Evolutionary conservation across 352 stramenopile species (phyloP).

Genomic region (Thalassiosira livingstoniorum): DNA sequence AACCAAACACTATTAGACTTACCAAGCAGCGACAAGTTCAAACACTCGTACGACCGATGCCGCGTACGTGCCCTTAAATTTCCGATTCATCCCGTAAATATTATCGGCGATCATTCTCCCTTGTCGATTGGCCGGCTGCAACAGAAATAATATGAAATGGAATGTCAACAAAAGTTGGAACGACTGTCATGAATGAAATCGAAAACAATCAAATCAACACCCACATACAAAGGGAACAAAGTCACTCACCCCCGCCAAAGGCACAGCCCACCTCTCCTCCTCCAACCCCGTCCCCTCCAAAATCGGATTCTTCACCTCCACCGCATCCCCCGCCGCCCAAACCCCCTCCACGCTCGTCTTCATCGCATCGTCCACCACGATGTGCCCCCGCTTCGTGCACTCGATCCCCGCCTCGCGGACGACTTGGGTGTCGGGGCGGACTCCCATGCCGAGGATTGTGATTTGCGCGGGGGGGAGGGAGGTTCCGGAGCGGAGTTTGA

Average conservation of each 20-base stretch:
- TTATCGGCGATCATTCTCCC: slow-evolving; percentile 82
- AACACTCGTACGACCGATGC: slow-evolving; percentile 79
- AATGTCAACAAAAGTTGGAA: too few relatives aligned
- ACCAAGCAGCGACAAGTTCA: slow-evolving; percentile 72
- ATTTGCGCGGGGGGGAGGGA: slow-evolving; percentile 68
- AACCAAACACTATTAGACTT: too few relatives aligned
- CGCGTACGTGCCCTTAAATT: slow-evolving; percentile 77
- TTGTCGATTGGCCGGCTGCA: slow-evolving; percentile 76
- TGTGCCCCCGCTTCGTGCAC: slow-evolving; percentile 60
- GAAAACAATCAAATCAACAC: too few relatives aligned
- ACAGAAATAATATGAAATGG: too few relatives aligned
- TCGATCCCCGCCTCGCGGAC: slow-evolving; percentile 76
- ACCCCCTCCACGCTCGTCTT: slow-evolving; percentile 70
- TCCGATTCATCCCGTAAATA: slow-evolving; percentile 69
- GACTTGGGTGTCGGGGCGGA: slow-evolving; percentile 77
- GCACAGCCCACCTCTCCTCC: slow-evolving; percentile 66
- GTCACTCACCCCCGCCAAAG: slow-evolving; percentile 65
- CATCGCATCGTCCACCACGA: slow-evolving; percentile 80
- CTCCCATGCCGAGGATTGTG: slow-evolving; percentile 79
- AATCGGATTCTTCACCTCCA: slow-evolving; percentile 76
- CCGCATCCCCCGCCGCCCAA: slow-evolving; percentile 81
- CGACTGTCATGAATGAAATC: too few relatives aligned
- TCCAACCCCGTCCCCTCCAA: slow-evolving; percentile 44
- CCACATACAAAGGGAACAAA: too few relatives aligned
- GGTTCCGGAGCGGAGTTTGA: slow-evolving; percentile 66